phyloP scores from a whole-genome alignment of 2,329 filamentous ascomycete species.

The Fusarium pseudonygamai region DNA sequence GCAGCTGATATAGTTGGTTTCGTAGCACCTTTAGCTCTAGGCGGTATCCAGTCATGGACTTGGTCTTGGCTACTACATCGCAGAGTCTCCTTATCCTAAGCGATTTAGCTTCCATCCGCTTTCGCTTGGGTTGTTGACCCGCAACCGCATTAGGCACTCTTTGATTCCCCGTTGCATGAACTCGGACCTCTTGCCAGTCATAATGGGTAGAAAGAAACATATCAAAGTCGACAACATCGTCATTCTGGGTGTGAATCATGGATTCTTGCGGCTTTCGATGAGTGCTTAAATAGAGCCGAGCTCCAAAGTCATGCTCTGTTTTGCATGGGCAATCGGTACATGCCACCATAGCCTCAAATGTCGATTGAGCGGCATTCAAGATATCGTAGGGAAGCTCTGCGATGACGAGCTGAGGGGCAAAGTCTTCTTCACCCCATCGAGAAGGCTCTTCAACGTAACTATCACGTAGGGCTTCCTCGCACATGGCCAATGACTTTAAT shows the following conservation, averaged over 20 bases:
- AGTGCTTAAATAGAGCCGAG: rapidly evolving
- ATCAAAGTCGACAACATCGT: rapidly evolving
- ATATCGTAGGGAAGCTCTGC: rapidly evolving
- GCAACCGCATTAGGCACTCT: rapidly evolving
- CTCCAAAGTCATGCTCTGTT: neutral
- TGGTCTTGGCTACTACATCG: rapidly evolving
- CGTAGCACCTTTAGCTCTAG: neutral
- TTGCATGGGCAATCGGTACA: neutral
- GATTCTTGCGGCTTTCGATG: neutral
- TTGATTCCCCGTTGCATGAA: neutral
- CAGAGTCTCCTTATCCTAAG: rapidly evolving
- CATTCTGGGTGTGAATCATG: rapidly evolving
- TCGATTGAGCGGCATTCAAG: rapidly evolving
- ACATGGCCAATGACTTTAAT: rapidly evolving
- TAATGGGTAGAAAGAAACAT: neutral
- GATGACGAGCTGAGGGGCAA: rapidly evolving
- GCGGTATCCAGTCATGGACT: rapidly evolving
- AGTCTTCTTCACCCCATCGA: rapidly evolving
- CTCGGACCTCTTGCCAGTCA: neutral
- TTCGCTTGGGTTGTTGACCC: too few relatives aligned
- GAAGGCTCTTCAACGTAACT: neutral
- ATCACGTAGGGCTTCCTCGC: neutral
- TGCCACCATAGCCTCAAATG: rapidly evolving
- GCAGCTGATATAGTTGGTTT: rapidly evolving
- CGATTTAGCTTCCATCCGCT: rapidly evolving